phyloP scores from a whole-genome alignment of 495 filamentous ascomycete genomes.

The Podospora sp. region DNA sequence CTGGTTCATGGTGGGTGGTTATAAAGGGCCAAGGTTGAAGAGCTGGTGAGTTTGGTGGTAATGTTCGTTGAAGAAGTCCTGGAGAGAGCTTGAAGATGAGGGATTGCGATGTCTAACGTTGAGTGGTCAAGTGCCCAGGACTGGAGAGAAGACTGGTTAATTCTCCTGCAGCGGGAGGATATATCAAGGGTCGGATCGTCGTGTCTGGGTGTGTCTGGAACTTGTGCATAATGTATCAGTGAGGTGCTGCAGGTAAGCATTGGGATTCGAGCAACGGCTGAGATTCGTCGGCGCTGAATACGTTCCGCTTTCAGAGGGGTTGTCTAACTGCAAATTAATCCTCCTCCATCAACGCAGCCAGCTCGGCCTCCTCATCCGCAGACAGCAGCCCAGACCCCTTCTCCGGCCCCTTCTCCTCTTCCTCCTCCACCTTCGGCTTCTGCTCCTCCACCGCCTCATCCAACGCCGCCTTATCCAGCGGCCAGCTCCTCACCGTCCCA shows the following conservation, averaged over 20 bases:
- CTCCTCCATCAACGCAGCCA: conserved; percentile 86
- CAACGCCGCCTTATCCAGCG: conserved; percentile 65
- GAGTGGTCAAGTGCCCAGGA: too few species aligned
- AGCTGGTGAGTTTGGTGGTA: neutral
- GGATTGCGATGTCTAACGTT: too few species aligned
- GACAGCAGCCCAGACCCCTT: conserved; percentile 58
- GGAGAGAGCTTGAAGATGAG: neutral
- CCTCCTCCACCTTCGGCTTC: conserved; percentile 47
- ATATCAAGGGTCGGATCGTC: neutral
- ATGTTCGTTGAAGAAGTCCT: neutral
- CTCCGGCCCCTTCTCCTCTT: conserved; percentile 38
- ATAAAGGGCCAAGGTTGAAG: too few species aligned
- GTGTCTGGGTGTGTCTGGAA: neutral
- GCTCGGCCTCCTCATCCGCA: conserved; percentile 80
- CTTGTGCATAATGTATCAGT: neutral
- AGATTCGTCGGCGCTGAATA: too few species aligned
- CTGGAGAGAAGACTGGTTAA: neutral
- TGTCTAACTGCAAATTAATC: too few species aligned
- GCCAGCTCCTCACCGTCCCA: conserved; percentile 83
- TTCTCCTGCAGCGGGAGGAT: neutral
- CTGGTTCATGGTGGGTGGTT: neutral
- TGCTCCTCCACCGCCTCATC: conserved; percentile 58
- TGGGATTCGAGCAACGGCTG: too few species aligned
- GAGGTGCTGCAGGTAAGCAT: too few species aligned
- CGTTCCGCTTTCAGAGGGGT: too few species aligned